Base-by-base conservation (phyloP, 495 filamentous ascomycete genomes). In the Daldinia concentrica region DNA sequence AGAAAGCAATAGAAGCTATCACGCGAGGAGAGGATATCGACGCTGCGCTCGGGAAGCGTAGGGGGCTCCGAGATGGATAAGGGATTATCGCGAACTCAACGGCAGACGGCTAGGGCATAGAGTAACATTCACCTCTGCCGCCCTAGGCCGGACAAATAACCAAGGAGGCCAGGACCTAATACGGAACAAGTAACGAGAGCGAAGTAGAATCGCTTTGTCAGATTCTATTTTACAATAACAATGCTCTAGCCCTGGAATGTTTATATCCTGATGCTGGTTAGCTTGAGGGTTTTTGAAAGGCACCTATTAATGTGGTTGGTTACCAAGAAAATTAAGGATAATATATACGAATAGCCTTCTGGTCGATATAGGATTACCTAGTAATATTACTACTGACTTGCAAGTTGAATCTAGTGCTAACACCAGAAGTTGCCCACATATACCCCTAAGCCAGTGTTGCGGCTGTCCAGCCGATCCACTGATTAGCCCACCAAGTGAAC, bases 1-100 rank as follows among this genome's bases (percentile, higher is more conserved):
- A 81, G 74, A 74, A 72, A 39, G 82, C 81, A 0, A 69, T 86
- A 24, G 79, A 78, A 15, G 81, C 79, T 58, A 74, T 82, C 45
- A 77, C 43, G 24, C 68, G 64, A 22, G 82, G 81, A 14, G 71
- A 76, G 34, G 66, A 52, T 36, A 56, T 81, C 1, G 61, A 76
- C 2, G 60, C n/a, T 5, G 63, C 58, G 1, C 58, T 74, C 36
- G 39, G 59, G 9, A 67, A 62, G 26, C 59, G 4, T 22, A n/a
- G 27, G 29, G 59, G 34, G 41, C 6, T 27, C 60, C 11, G 45
- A 69, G 24, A 8, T 32, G 12, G 45, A 67, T 3, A 56, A 65
- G 29, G 14, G 11, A 17, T 43, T 39, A 26, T 9, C 12, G 15
- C 58, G 8, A 45, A 36, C 24, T 26, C 32, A 6, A 26, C 43